A percentile compares a stretch with the other conserved stretches of the same genome.
phyloP scores from a whole-genome alignment of 2,329 filamentous ascomycete genomes.

The Trichoderma arundinaceum region DNA sequence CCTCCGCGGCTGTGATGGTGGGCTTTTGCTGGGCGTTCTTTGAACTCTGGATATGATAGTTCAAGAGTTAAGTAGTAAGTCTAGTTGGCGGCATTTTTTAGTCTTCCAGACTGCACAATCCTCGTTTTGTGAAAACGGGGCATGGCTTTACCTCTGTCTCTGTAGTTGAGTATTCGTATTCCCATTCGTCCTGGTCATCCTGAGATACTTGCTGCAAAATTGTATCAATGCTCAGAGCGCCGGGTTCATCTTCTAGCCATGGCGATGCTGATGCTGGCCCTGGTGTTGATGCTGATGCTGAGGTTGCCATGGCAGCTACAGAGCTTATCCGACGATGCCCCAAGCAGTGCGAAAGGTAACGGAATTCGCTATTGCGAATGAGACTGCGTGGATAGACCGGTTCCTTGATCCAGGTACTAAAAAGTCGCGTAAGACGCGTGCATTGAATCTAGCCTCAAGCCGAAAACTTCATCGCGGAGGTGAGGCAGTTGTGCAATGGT shows the following conservation, averaged over 20 bases:
- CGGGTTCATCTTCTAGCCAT: conserved; percentile 37
- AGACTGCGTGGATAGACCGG: not conserved
- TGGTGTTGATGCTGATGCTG: conserved; percentile 5
- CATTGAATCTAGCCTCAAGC: not conserved
- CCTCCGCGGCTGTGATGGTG: conserved; percentile 51
- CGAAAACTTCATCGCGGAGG: not conserved
- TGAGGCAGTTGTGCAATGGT: not conserved
- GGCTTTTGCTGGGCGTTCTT: conserved; percentile 50
- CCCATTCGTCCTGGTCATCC: conserved; percentile 65
- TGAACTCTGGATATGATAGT: conserved; percentile 65
- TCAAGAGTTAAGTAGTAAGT: conserved; percentile 69
- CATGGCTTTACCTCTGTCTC: conserved; percentile 60
- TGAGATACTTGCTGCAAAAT: conserved; percentile 37
- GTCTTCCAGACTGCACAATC: not conserved
- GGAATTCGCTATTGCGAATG: not conserved
- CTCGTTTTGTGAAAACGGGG: too few species aligned
- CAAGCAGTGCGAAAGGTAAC: not conserved
- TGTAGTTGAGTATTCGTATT: conserved; percentile 69
- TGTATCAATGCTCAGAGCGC: conserved; percentile 41
- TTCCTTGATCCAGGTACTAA: not conserved
- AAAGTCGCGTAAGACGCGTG: not conserved
- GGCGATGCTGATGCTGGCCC: not conserved
- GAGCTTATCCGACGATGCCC: not conserved
- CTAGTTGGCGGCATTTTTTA: conserved; percentile 44
- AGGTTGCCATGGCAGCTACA: conserved; percentile 19